Percentiles rank a stretch among this genome's conserved stretches.
Conservation (phyloP, 2,329 filamentous ascomycete genomes). For the Beauveria varroae region DNA sequence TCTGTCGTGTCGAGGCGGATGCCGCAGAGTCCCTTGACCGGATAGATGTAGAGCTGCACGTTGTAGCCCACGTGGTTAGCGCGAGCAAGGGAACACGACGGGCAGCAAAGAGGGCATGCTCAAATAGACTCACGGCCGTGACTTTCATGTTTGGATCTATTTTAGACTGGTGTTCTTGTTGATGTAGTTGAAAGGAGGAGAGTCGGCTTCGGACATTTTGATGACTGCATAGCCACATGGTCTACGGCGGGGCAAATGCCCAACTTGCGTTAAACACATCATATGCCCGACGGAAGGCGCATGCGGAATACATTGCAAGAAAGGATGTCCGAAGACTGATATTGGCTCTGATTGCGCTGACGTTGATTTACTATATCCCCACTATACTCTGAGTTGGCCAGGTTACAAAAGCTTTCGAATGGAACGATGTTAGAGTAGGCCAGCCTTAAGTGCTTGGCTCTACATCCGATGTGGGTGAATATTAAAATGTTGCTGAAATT, state of each 20-base stretch:
- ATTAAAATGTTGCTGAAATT: not conserved
- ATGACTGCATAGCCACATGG: not conserved
- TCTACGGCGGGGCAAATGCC: not conserved
- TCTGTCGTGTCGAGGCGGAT: slow-evolving; percentile 44
- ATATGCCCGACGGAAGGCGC: not conserved
- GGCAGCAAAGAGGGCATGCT: not conserved
- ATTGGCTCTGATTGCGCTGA: too few relatives aligned
- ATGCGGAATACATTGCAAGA: not conserved
- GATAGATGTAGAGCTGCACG: slow-evolving; percentile 56
- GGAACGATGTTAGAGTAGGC: not conserved
- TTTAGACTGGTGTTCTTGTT: not conserved
- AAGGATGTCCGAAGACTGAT: not conserved
- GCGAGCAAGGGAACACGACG: not conserved
- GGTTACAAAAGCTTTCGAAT: too few relatives aligned
- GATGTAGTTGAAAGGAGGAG: not conserved
- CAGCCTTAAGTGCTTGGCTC: too few relatives aligned
- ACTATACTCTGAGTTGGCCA: too few relatives aligned
- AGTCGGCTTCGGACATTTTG: not conserved
- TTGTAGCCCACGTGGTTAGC: not conserved
- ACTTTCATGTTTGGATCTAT: slow-evolving; percentile 15
- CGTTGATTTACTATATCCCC: too few relatives aligned
- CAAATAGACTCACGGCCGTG: slow-evolving; percentile 19
- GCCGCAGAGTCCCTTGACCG: slow-evolving; percentile 64
- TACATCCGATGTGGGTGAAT: too few relatives aligned
- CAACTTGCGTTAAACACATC: not conserved